A percentile compares a stretch with the other conserved stretches of the same genome.
Evolutionary conservation across 306 rosid genomes (phyloP).

Genomic region (Cucurbita pepo): DNA sequence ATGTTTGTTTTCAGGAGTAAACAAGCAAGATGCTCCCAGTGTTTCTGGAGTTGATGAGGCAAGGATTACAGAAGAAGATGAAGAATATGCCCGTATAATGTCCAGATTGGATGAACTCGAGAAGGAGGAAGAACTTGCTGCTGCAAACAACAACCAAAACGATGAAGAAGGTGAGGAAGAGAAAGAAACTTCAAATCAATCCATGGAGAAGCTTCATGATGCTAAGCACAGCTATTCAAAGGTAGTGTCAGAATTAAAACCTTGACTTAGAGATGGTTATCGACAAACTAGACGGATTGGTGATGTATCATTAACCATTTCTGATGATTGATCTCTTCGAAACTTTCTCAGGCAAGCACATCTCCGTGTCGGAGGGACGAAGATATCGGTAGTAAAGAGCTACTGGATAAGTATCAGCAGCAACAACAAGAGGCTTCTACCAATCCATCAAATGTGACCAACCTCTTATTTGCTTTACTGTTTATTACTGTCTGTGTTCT

Average conservation of each 20-base stretch:
- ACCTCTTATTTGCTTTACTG: not conserved
- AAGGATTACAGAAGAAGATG: conserved; percentile 22
- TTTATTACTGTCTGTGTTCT: not conserved
- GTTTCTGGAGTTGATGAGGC: conserved; percentile 11
- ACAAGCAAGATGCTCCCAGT: conserved; percentile 18
- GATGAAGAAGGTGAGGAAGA: conserved; percentile 27
- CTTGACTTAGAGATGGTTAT: not conserved
- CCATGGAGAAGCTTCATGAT: conserved; percentile 17
- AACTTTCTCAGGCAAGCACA: conserved; percentile 10
- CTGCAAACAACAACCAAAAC: conserved; percentile 19
- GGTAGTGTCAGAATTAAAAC: conserved; percentile 26
- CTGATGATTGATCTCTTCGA: conserved; percentile 20
- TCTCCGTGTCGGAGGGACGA: conserved; percentile 18
- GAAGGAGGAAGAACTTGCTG: conserved; percentile 56
- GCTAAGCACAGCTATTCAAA: conserved; percentile 14
- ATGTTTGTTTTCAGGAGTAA: not conserved
- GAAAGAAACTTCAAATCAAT: conserved; percentile 18
- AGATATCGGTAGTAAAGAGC: conserved; percentile 3
- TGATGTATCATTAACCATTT: conserved; percentile 1
- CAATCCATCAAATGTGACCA: conserved; percentile 40
- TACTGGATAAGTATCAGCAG: conserved; percentile 1
- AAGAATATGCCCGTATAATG: conserved; percentile 38
- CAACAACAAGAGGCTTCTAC: conserved; percentile 15
- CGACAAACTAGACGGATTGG: not conserved
- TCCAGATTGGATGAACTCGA: conserved; percentile 63